Evolutionary conservation across 306 rosid genomes (phyloP).

Genomic region (Inga laurina): DNA sequence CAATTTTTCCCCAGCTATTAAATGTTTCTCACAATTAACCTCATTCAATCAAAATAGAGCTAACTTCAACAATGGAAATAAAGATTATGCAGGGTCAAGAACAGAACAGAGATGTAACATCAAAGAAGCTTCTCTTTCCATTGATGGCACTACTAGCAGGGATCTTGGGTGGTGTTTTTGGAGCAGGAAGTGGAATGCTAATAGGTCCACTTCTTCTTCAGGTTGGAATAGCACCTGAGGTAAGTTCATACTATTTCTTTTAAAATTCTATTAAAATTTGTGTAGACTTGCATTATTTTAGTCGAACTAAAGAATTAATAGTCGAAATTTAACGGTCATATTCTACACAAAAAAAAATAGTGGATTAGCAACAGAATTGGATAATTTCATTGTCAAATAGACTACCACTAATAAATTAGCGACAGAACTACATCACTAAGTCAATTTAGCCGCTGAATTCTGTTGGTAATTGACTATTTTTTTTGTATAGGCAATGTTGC

Average conservation of each 20-base stretch:
- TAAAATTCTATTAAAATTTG: neutral
- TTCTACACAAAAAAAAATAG: too few species aligned
- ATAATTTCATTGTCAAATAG: too few species aligned
- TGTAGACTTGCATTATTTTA: too few species aligned
- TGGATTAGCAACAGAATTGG: too few species aligned
- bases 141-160: slow-evolving; percentile 78
- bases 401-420: too few species aligned
- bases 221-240: slow-evolving; percentile 82
- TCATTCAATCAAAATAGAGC: neutral
- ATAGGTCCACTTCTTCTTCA: slow-evolving; percentile 94
- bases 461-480: too few species aligned
- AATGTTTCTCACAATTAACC: neutral
- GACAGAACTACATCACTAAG: too few species aligned
- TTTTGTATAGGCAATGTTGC: too few species aligned
- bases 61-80: neutral
- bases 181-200: slow-evolving; percentile 93
- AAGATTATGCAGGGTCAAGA: slow-evolving; percentile 40
- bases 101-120: slow-evolving; percentile 32
- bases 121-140: slow-evolving; percentile 63
- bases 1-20: neutral
- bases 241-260: slow-evolving; percentile 14
- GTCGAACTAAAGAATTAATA: too few species aligned
- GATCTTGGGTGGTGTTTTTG: slow-evolving; percentile 80
- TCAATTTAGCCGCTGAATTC: too few species aligned
- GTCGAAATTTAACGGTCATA: too few species aligned